Base-by-base conservation (phyloP, 805 yeast genomes). In the Candida gorgasii region DNA sequence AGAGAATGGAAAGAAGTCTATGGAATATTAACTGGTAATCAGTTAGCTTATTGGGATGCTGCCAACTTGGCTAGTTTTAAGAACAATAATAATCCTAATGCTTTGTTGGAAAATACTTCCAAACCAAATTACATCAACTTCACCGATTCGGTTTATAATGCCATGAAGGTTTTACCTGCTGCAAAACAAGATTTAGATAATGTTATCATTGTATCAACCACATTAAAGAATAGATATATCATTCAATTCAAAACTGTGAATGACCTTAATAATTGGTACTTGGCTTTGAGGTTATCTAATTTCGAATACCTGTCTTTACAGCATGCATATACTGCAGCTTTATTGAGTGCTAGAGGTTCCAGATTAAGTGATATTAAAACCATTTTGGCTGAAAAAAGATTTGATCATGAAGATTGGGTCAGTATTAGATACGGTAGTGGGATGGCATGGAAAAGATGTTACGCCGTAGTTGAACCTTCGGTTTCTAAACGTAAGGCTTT, bases 401-500 rank as follows among this genome's bases (percentile, higher is more conserved):
- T 81, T 59, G 80, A 79, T 45, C 93, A 89, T 57, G 96, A 88
- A 62, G 97, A 90, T 55, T 92, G 97, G 97, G 89, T 86, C 32
- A 78, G 89, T 59, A 95, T 93, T 13, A 75, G 98, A 50, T 93
- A 92, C 62, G 98, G 99, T 14, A 79, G 93, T 8, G 99, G 99
- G 17, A 88, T 89, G 95, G 96, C 97, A 1, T 93, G 97, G 97
- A 86, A 84, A 58, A 76, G 95, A 45, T 92, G 97, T 58, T 93
- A 79, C 69, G 92, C 96, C 2, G 96, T 90, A 8, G 78, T 92
- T 43, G 86, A 86, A 51, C 90, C 90, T 51, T 68, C 89, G 53
- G 50, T 69, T 28, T 57, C 74, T 54, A 81, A 69, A 58, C 65
- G 55, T 59, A 77, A 65, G 61, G 34, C 37, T 24, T 74, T 62